Conservation (phyloP, 2,329 filamentous ascomycete genomes). For the Magnaporthiopsis poae region DNA sequence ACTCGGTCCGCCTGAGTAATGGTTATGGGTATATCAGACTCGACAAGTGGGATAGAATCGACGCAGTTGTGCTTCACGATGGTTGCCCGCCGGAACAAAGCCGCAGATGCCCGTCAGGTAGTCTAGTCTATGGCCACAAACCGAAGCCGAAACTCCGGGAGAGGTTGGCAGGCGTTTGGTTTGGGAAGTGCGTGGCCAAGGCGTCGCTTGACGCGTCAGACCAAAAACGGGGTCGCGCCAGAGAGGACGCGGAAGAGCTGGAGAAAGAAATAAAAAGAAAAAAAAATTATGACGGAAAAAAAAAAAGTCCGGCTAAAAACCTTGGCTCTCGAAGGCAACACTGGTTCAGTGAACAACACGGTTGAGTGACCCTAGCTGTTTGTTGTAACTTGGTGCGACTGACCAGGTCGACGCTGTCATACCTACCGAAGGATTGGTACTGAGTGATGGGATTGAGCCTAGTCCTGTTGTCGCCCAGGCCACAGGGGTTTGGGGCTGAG, state of each 20-base stretch:
- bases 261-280: not conserved
- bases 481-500: not conserved
- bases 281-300: not conserved
- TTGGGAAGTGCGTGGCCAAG: not conserved
- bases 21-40: not conserved
- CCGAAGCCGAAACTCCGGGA: no score
- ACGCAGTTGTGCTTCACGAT: not conserved
- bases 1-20: not conserved
- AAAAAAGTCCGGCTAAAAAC: not conserved
- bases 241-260: not conserved
- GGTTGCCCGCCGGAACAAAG: not conserved
- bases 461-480: not conserved
- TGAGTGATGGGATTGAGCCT: not conserved
- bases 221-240: not conserved
- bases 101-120: not conserved
- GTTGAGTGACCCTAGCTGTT: not conserved
- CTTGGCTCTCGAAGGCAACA: not conserved
- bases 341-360: not conserved
- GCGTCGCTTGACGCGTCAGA: not conserved
- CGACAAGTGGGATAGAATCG: not conserved
- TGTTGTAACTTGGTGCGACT: not conserved
- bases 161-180: no score
- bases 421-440: not conserved
- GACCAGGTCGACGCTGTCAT: not conserved
- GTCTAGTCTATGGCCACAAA: not conserved